Conservation (phyloP, 257 asterid species). For the Solanum corneliomulleri region DNA sequence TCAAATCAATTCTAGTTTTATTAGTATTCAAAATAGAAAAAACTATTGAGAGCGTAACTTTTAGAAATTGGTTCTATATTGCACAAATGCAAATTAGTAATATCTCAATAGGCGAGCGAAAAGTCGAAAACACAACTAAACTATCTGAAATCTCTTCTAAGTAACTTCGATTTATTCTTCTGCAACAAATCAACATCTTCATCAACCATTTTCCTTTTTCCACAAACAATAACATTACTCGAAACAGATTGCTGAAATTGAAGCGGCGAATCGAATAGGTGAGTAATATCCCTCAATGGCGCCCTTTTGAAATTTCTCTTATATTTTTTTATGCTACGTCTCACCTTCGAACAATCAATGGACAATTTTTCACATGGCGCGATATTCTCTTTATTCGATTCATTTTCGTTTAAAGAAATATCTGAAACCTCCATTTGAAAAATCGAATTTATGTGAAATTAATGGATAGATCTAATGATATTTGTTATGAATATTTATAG, state of each 20-base stretch:
- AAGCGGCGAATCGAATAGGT: background rate
- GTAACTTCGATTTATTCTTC: slow-evolving; percentile 12
- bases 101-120: too few relatives aligned
- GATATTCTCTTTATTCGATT: slow-evolving; percentile 36
- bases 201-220: slow-evolving; percentile 18
- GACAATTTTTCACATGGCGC: slow-evolving; percentile 7
- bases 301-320: slow-evolving; percentile 9
- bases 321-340: background rate
- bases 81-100: too few relatives aligned
- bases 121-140: background rate
- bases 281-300: slow-evolving; percentile 43
- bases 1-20: background rate
- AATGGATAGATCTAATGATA: background rate
- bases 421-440: background rate
- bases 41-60: accelerated
- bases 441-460: background rate
- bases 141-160: slow-evolving; percentile 34
- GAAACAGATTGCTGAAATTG: background rate
- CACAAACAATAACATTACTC: background rate
- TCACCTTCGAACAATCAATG: background rate
- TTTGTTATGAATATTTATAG: background rate
- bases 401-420: background rate
- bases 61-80: too few relatives aligned
- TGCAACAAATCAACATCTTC: background rate
- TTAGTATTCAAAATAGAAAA: too few relatives aligned